These are phyloP conservation scores for Gossypium ekmanianum DNA, from an alignment of 345 rosid species.

Conservation along the genomic window DNA sequence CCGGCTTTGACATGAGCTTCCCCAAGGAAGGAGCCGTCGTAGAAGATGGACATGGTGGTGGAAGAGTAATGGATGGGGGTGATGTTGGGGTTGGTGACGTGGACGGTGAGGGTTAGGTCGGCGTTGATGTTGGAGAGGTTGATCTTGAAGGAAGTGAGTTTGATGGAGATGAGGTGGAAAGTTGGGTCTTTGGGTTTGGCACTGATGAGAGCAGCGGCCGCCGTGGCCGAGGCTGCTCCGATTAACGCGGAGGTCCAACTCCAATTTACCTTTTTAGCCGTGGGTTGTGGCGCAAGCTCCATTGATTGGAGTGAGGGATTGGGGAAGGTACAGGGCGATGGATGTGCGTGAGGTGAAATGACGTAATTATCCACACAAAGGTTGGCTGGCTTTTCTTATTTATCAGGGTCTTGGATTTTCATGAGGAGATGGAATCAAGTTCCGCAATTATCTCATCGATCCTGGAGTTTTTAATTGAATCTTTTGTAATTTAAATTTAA, in stretches of 20 bases:
- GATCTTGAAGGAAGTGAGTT: constrained; percentile 71
- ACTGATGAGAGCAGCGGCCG: constrained; percentile 36
- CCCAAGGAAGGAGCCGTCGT: constrained; percentile 79
- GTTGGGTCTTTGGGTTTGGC: constrained; percentile 86
- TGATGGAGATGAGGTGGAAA: constrained; percentile 72
- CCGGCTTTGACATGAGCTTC: constrained; percentile 65
- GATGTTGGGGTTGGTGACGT: constrained; percentile 80
- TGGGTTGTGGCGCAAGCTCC: not conserved
- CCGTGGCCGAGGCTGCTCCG: constrained; percentile 68
- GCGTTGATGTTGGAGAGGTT: constrained; percentile 69
- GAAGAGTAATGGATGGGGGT: constrained; percentile 63
- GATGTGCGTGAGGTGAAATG: not conserved
- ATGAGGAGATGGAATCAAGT: not conserved
- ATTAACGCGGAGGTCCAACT: constrained; percentile 69
- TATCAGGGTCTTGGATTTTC: not conserved
- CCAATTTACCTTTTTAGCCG: constrained; percentile 59
- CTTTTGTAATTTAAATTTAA: too few species aligned
- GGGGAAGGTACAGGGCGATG: not conserved
- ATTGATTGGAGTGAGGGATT: not conserved
- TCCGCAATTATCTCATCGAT: not conserved
- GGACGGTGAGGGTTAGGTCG: constrained; percentile 69
- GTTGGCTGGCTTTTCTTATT: not conserved
- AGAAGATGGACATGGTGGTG: constrained; percentile 77
- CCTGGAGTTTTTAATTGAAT: not conserved
- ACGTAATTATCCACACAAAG: not conserved